Conservation (phyloP, 2,329 filamentous ascomycete species). For the Mycosphaerella arachidis region DNA sequence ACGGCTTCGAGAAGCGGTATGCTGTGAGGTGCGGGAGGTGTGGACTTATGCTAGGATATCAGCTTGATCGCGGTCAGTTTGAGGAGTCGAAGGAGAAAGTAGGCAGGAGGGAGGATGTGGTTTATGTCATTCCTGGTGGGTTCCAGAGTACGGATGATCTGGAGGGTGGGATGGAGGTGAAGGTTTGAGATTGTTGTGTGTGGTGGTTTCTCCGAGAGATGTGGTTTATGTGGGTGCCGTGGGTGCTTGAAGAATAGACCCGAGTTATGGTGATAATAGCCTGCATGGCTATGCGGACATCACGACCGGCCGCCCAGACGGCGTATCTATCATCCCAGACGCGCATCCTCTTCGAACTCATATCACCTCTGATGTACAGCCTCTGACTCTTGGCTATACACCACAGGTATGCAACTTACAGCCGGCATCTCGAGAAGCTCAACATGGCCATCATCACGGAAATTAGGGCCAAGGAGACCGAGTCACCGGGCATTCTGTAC, state of each 20-base stretch:
- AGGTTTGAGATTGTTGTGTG: background rate
- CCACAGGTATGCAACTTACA: background rate
- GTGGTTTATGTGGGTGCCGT: too few species aligned
- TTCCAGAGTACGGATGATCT: constrained; percentile 56
- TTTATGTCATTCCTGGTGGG: constrained; percentile 59
- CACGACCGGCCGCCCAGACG: background rate
- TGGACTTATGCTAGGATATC: constrained; percentile 58
- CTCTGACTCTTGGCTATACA: background rate
- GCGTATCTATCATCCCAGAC: too few species aligned
- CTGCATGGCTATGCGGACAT: background rate
- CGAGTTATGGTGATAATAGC: background rate
- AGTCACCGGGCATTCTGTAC: background rate
- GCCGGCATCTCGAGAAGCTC: background rate
- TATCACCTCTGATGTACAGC: background rate
- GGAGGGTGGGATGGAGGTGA: constrained; percentile 21
- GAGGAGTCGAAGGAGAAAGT: constrained; percentile 24
- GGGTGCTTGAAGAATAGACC: too few species aligned
- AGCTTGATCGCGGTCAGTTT: constrained; percentile 53
- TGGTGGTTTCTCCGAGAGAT: background rate
- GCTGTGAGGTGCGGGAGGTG: constrained; percentile 58
- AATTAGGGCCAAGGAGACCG: background rate
- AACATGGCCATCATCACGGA: background rate
- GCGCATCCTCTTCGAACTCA: too few species aligned
- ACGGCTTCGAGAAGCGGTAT: constrained; percentile 65
- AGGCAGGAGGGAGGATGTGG: constrained; percentile 43